phyloP scores from a whole-genome alignment of 192 early-diverging fungal genomes.

The Coemansia sp. region DNA sequence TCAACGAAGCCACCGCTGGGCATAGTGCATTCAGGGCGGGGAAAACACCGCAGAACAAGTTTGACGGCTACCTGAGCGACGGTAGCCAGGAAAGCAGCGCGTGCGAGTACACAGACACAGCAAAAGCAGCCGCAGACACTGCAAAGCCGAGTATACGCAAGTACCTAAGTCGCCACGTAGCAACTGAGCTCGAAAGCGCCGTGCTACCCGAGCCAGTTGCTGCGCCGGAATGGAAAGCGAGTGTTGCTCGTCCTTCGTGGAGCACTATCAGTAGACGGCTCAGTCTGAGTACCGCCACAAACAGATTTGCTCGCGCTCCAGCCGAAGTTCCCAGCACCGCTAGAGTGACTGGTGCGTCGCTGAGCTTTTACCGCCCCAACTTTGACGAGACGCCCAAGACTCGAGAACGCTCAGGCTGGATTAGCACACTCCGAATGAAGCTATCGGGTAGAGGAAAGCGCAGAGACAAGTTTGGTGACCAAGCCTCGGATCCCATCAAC shows the following conservation, averaged over 20 bases:
- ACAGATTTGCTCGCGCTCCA: not conserved
- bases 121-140: not conserved
- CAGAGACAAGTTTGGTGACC: not conserved
- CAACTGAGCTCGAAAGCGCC: not conserved
- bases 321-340: not conserved
- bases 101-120: not conserved
- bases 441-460: slow-evolving; percentile 10
- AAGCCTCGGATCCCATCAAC: not conserved
- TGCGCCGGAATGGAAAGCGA: not conserved
- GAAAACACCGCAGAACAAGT: not conserved
- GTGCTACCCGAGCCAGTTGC: not conserved
- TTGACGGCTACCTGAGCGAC: slow-evolving; percentile 39
- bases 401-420: slow-evolving; percentile 22
- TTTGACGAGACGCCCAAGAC: slow-evolving; percentile 1
- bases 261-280: slow-evolving; percentile 28
- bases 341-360: slow-evolving; percentile 1
- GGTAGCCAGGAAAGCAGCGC: slow-evolving; percentile 20
- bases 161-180: slow-evolving; percentile 27
- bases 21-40: not conserved
- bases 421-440: slow-evolving; percentile 25
- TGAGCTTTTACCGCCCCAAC: not conserved
- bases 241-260: slow-evolving; percentile 17
- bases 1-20: not conserved
- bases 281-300: slow-evolving; percentile 11
- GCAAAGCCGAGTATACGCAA: slow-evolving; percentile 6